Percentiles rank a stretch among this genome's conserved stretches.
phyloP scores from a whole-genome alignment of 805 yeast genomes.

The Candida khao-thaluensis region DNA sequence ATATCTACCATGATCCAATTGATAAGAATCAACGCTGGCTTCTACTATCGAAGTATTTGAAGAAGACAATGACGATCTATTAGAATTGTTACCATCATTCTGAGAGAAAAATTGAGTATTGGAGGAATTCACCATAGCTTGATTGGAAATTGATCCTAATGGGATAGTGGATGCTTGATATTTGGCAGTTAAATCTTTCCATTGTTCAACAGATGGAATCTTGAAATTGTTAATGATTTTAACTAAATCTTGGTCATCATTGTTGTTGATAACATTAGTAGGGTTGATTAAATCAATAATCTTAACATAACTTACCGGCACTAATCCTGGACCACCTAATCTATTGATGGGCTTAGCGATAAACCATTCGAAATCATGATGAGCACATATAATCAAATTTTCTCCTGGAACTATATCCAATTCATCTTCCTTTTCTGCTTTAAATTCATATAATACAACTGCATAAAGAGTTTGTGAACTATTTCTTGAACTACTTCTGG shows the following conservation, averaged over 20 bases:
- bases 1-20: conserved; percentile 80
- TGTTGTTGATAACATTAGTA: conserved; percentile 10
- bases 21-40: conserved; percentile 77
- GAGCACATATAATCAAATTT: conserved; percentile 89
- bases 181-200: conserved; percentile 89
- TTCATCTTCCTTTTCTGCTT: conserved; percentile 83
- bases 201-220: conserved; percentile 90
- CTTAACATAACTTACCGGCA: conserved; percentile 88
- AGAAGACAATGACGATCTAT: conserved; percentile 31
- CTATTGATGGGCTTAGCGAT: conserved; percentile 95
- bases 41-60: conserved; percentile 42
- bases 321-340: conserved; percentile 95
- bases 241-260: conserved; percentile 48
- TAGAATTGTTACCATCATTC: conserved; percentile 14
- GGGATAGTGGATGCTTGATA: conserved; percentile 89
- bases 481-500: conserved; percentile 16
- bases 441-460: conserved; percentile 79
- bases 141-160: conserved; percentile 47
- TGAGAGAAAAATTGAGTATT: conserved; percentile 39
- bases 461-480: conserved; percentile 66
- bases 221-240: conserved; percentile 60
- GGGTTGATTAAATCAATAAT: conserved; percentile 67
- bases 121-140: conserved; percentile 31
- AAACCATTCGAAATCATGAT: conserved; percentile 95
- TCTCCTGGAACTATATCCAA: conserved; percentile 83